These are phyloP conservation scores for Stagonosporopsis cucurbitacearum DNA, from an alignment of 2,329 filamentous ascomycete genomes.

Conservation along the genomic window DNA sequence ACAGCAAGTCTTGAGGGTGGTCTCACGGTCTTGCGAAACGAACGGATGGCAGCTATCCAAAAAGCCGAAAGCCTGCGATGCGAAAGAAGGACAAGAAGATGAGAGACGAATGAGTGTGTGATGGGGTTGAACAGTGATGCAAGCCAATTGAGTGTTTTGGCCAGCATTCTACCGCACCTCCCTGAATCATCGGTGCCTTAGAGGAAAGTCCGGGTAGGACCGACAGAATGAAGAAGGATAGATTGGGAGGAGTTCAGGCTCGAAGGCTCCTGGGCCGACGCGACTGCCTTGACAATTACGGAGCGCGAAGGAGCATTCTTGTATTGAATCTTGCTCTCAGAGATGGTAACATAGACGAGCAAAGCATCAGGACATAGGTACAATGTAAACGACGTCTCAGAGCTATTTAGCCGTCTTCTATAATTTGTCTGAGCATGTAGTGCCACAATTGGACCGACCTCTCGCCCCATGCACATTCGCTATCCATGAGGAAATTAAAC, in stretches of 20 bases:
- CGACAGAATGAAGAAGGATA: constrained; percentile 16
- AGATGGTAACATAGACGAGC: neutral
- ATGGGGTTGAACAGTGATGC: constrained; percentile 19
- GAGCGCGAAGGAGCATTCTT: neutral
- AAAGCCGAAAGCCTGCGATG: constrained; percentile 46
- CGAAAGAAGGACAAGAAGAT: constrained; percentile 49
- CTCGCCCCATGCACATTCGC: neutral
- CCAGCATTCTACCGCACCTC: constrained; percentile 30
- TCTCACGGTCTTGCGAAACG: constrained; percentile 34
- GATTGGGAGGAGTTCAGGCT: neutral
- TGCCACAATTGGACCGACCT: neutral
- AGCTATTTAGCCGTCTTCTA: neutral
- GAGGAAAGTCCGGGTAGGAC: constrained; percentile 22
- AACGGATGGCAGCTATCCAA: constrained; percentile 50
- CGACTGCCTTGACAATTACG: neutral
- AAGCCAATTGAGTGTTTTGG: constrained; percentile 30
- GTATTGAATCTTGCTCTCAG: neutral
- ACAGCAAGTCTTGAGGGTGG: constrained; percentile 42
- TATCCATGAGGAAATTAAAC: neutral
- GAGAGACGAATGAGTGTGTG: constrained; percentile 49
- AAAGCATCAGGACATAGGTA: neutral
- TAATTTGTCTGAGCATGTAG: neutral
- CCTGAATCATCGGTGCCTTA: constrained; percentile 8
- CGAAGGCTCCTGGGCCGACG: neutral
- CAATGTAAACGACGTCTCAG: neutral